Base-by-base conservation (phyloP, 1,284 basidiomycete species). In the Ceratobasidium papillatum region DNA sequence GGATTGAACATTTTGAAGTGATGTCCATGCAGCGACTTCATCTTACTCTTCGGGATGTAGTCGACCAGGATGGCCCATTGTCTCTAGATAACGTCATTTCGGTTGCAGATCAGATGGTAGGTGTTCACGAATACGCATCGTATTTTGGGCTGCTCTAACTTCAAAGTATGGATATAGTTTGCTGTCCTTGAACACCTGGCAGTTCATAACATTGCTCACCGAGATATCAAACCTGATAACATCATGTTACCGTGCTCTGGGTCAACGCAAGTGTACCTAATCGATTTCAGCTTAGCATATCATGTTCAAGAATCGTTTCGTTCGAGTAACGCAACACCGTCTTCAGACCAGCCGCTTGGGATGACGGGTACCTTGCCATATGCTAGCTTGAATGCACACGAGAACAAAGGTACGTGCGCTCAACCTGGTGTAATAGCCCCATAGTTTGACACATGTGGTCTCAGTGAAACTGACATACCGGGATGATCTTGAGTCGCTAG, bases 401-500 rank as follows among this genome's bases (percentile, higher is more conserved):
- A 27, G 9, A 17, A 19, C 9, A 11, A 45, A 2, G n/a, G 43
- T 45, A 45, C n/a, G 43, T 45, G 12, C n/a, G 43, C n/a, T n/a
- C n/a, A n/a, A 2, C 1, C 43, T 45, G 12, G 14, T 12, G 9
- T 45, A 45, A 7, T 7, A 14, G 14, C 14, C 43, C 2, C n/a
- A 11, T 19, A 45, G 43, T 11, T 19, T 11, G 43, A 12, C 43
- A 3, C 12, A 45, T 19, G 9, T 14, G 3, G 12, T 45, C 12
- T 19, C 9, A 14, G 43, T 19, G n/a, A 19, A 96, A 84, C 92
- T 92, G 75, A 93, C 94, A 25, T 89, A 95, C 73, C 89, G 95
- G 59, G 95, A 98, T 81, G 95, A 98, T 82, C 89, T 97, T 78
- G 95, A 96, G 83, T 93, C 92, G 0, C 86, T 97, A 45, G 94